A percentile compares a stretch with the other conserved stretches of the same genome.
Conservation (phyloP, 2,329 filamentous ascomycete genomes). For the Cladosporium velox region DNA sequence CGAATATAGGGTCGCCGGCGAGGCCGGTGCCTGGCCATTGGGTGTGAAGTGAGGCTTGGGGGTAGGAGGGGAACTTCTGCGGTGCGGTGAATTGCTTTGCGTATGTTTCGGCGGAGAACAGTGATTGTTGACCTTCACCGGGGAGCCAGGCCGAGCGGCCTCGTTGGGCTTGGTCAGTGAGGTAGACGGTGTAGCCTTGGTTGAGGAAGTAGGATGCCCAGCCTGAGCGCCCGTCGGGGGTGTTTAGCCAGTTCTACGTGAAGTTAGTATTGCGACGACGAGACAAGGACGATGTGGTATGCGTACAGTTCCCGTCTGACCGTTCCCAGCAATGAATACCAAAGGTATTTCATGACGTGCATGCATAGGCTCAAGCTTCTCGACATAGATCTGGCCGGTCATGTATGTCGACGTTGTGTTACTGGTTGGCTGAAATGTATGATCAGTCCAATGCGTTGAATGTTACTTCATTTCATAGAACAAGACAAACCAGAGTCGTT, state of each 20-base stretch:
- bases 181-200: slow-evolving; percentile 50
- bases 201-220: slow-evolving; percentile 52
- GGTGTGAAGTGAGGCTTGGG: slow-evolving; percentile 46
- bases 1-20: slow-evolving; percentile 51
- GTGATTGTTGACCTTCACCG: slow-evolving; percentile 23
- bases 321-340: slow-evolving; percentile 49
- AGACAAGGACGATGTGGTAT: background rate
- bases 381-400: slow-evolving; percentile 57
- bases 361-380: slow-evolving; percentile 46
- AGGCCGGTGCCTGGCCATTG: slow-evolving; percentile 45
- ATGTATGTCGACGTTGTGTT: slow-evolving; percentile 27
- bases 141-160: slow-evolving; percentile 34
- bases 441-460: background rate
- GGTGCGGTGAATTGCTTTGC: slow-evolving; percentile 41
- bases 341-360: slow-evolving; percentile 36
- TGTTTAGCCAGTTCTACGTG: slow-evolving; percentile 49
- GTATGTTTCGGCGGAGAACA: slow-evolving; percentile 34
- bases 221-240: slow-evolving; percentile 49
- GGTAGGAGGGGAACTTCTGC: slow-evolving; percentile 42
- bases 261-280: no score
- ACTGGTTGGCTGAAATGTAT: background rate
- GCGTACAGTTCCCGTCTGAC: slow-evolving; percentile 45
- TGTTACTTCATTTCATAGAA: background rate
- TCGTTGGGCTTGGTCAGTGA: slow-evolving; percentile 45
- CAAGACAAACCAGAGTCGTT: background rate